phyloP scores from a whole-genome alignment of 2,329 filamentous ascomycete species.

The Aspergillus tanneri region DNA sequence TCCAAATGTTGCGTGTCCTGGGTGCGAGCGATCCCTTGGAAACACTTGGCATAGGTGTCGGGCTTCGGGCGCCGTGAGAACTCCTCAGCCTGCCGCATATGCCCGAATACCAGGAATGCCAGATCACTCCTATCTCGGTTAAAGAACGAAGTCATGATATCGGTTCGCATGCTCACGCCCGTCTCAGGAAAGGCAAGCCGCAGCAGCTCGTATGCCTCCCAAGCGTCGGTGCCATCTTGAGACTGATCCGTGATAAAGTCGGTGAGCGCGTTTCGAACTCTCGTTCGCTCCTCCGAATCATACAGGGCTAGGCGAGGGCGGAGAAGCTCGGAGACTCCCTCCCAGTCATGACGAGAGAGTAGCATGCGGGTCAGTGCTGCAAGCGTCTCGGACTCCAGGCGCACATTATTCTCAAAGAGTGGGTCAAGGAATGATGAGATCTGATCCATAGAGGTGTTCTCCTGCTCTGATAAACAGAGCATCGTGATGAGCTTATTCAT shows the following conservation, averaged over 20 bases:
- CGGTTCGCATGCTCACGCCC: conserved; percentile 62
- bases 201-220: conserved; percentile 61
- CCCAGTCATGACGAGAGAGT: conserved; percentile 71
- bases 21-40: conserved; percentile 69
- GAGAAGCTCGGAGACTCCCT: conserved; percentile 78
- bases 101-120: conserved; percentile 80
- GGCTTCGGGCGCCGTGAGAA: conserved; percentile 63
- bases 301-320: conserved; percentile 59
- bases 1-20: conserved; percentile 65
- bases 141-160: conserved; percentile 82
- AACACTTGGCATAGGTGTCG: conserved; percentile 74
- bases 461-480: conserved; percentile 56
- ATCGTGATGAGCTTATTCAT: conserved; percentile 72
- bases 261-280: conserved; percentile 66
- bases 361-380: conserved; percentile 71
- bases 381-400: conserved; percentile 72
- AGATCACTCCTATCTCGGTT: conserved; percentile 75
- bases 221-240: conserved; percentile 61
- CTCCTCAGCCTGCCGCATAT: conserved; percentile 81
- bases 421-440: conserved; percentile 72
- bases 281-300: conserved; percentile 58
- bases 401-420: conserved; percentile 67
- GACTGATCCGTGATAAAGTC: conserved; percentile 63
- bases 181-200: conserved; percentile 62
- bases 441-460: conserved; percentile 64